These are phyloP conservation scores for Bullera alba DNA, from an alignment of 768 basidiomycete species.

Conservation along the genomic window DNA sequence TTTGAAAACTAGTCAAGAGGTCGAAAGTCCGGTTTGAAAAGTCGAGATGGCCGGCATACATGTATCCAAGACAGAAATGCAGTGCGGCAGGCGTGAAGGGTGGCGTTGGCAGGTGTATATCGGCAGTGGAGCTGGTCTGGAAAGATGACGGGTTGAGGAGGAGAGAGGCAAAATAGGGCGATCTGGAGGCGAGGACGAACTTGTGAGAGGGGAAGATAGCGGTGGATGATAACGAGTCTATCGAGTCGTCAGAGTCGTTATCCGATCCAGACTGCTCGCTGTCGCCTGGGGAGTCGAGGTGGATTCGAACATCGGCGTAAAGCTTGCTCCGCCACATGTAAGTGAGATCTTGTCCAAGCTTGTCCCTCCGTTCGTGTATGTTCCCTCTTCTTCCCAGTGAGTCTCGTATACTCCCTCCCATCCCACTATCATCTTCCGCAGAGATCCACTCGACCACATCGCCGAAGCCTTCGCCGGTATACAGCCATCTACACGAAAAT, in stretches of 20 bases:
- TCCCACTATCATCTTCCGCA: conserved; percentile 47
- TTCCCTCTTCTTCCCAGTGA: conserved; percentile 47
- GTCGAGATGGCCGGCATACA: conserved; percentile 88
- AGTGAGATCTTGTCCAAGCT: conserved; percentile 84
- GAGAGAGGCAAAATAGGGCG: conserved; percentile 74
- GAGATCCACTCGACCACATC: conserved; percentile 53
- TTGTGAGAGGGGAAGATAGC: conserved; percentile 86
- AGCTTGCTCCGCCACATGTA: conserved; percentile 95
- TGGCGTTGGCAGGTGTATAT: conserved; percentile 70
- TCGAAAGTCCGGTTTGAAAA: conserved; percentile 92
- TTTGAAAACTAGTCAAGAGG: conserved; percentile 81
- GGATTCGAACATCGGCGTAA: conserved; percentile 83
- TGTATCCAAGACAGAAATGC: conserved; percentile 87
- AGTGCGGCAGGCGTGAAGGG: conserved; percentile 92
- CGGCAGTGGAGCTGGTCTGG: conserved; percentile 17
- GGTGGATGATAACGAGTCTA: conserved; percentile 50
- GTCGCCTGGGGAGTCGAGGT: conserved; percentile 47
- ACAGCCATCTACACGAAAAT: conserved; percentile 53
- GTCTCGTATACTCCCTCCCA: conserved; percentile 56
- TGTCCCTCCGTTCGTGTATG: conserved; percentile 63
- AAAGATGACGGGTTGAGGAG: conserved; percentile 62
- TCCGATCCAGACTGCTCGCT: not conserved
- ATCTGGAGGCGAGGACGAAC: conserved; percentile 83
- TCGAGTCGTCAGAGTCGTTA: conserved; percentile 20
- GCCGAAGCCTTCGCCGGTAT: conserved; percentile 75